A percentile compares a stretch with the other conserved stretches of the same genome.
Conservation (phyloP, 768 basidiomycete species). For the Tulasnella sp. region DNA sequence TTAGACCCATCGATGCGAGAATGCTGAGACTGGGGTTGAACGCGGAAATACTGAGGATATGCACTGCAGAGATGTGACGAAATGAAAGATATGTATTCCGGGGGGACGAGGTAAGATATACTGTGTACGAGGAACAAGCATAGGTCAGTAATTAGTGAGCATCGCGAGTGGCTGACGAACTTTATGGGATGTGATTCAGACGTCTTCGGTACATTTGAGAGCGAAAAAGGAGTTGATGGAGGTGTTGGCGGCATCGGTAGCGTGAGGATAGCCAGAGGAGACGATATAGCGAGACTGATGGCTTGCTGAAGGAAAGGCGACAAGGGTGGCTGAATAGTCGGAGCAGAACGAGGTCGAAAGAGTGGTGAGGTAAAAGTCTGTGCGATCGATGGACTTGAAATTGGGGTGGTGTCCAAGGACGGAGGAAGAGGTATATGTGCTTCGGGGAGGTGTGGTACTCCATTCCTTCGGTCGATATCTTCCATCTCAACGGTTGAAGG, state of each 20-base stretch:
- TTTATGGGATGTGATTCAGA: slow-evolving; percentile 78
- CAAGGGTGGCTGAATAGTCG: slow-evolving; percentile 1
- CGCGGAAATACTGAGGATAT: background rate
- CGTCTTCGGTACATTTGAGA: slow-evolving; percentile 41
- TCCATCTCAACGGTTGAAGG: background rate
- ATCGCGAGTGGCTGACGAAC: slow-evolving; percentile 32
- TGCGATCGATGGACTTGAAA: background rate
- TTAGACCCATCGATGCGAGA: no score
- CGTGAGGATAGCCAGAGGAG: background rate
- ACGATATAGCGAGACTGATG: slow-evolving; percentile 7
- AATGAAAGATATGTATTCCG: slow-evolving; percentile 44
- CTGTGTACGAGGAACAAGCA: slow-evolving; percentile 26
- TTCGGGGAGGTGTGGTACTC: background rate
- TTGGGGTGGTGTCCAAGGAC: slow-evolving; percentile 2
- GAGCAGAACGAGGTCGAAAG: background rate
- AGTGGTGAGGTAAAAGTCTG: background rate
- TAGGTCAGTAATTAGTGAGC: background rate
- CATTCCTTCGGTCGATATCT: background rate
- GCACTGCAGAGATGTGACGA: slow-evolving; percentile 7
- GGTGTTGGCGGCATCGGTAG: background rate
- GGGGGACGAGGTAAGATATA: slow-evolving; percentile 55
- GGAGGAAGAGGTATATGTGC: background rate
- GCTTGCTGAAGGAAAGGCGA: slow-evolving; percentile 11
- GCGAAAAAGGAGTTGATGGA: no score
- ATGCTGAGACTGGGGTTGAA: background rate